Conservation (phyloP, 768 basidiomycete species). For the Pleurotus eryngii region DNA sequence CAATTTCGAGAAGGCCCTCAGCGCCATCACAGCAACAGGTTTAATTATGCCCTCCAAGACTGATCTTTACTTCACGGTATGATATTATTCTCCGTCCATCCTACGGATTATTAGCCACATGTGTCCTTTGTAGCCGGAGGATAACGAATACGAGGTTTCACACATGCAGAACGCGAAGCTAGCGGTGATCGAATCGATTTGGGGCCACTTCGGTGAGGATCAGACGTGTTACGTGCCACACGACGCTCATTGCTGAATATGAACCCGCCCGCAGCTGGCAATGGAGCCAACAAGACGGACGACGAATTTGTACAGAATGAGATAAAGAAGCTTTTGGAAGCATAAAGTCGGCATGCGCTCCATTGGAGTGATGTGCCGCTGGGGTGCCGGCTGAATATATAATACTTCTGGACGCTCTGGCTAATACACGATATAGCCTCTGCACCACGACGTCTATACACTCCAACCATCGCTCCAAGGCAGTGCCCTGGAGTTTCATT, state of each 20-base stretch:
- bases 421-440: no score
- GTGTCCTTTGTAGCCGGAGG: slow-evolving; percentile 43
- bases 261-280: slow-evolving; percentile 33
- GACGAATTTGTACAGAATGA: slow-evolving; percentile 38
- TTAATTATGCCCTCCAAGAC: slow-evolving; percentile 59
- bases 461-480: no score
- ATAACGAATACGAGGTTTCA: slow-evolving; percentile 45
- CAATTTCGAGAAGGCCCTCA: slow-evolving; percentile 37
- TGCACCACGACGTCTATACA: no score
- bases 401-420: no score
- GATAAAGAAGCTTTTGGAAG: slow-evolving; percentile 43
- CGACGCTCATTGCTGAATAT: background rate
- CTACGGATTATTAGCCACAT: no score
- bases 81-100: slow-evolving; percentile 4
- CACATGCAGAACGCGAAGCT: slow-evolving; percentile 40
- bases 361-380: no score
- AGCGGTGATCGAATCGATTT: slow-evolving; percentile 51
- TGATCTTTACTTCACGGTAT: slow-evolving; percentile 55
- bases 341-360: slow-evolving; percentile 8
- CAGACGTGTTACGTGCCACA: background rate
- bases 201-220: slow-evolving; percentile 53
- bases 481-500: no score
- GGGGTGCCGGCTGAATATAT: no score
- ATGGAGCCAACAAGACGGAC: slow-evolving; percentile 36
- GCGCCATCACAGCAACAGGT: slow-evolving; percentile 45